Evolutionary conservation across 2,329 filamentous ascomycete genomes (phyloP), one percentile per base, ranked within the genome.

Genomic region (Aureobasidium sp.): DNA sequence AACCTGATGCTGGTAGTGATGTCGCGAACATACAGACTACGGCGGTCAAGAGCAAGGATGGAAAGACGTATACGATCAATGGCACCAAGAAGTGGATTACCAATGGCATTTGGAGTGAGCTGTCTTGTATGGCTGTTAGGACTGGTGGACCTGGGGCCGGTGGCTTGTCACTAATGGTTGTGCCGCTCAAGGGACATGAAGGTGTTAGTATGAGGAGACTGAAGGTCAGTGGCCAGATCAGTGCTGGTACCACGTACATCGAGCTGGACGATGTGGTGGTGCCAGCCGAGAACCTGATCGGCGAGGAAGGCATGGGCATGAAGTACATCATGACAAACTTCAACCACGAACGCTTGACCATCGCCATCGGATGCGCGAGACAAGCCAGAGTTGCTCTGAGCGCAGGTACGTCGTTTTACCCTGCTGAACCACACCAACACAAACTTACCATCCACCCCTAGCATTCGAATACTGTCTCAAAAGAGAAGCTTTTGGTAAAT

Each of bases 11-110:
- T 0, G 88, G 89, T 0, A 86, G 82, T 58, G 88, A 91, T 70
- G 89, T 91, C 1, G 86, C 87, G 7, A 87, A 87, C 68, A 88
- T 91, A 66, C 80, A 81, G 4, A 90, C 88, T 0, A 88, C 84
- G 0, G 88, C 88, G 1, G 77, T 73, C 4, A 86, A 85, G 71
- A 82, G 79, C 7, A 69, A 77, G 0, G 84, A 87, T 68, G 87
- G 87, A 12, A 85, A 84, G 70, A 76, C 84, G 68, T 91, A 87
- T 70, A 80, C 91, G 51, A 75, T 91, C 52, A 90, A 89, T 63
- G 88, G 88, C n/a, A 80, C 82, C 0, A 91, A 91, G 81, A 90
- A 91, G 75, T 91, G 88, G 88, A 89, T 89, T 69, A 89, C 86
- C 0, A 89, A 88, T 68, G 88, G 84, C 5, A 84, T 89, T 63